phyloP scores from a whole-genome alignment of 169 alveolate genomes.

The Eimeria falciformis region DNA sequence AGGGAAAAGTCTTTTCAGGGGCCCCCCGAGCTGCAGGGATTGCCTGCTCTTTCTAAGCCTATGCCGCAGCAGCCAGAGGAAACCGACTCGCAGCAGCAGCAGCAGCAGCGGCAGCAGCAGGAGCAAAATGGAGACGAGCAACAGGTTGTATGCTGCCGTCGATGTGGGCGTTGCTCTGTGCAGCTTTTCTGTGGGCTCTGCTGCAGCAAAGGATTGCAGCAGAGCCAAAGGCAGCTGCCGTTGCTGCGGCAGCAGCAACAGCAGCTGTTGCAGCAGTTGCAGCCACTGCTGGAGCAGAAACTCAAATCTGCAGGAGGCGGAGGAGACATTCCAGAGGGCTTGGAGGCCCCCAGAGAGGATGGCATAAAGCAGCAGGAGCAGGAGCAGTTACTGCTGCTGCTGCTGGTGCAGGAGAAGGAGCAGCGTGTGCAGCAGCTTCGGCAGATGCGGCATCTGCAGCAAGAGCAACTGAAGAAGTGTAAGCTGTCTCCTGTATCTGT shows the following conservation, averaged over 20 bases:
- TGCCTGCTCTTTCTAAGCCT: not conserved
- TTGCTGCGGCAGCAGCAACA: not conserved
- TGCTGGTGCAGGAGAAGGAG: not conserved
- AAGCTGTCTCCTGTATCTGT: not conserved
- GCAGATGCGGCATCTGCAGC: not conserved
- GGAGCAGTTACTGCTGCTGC: slow-evolving; percentile 11
- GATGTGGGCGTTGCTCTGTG: not conserved
- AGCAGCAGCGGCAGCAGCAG: not conserved
- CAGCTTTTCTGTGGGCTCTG: not conserved
- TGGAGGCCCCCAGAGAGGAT: not conserved
- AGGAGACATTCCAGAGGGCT: not conserved
- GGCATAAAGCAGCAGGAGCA: not conserved
- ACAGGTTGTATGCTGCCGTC: not conserved
- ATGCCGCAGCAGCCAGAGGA: not conserved
- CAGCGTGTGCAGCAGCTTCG: slow-evolving; percentile 29
- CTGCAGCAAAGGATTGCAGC: not conserved
- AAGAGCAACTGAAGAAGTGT: slow-evolving; percentile 15
- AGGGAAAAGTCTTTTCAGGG: not conserved
- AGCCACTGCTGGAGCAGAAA: slow-evolving; percentile 9
- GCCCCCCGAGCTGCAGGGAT: not conserved
- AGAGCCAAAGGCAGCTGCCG: not conserved
- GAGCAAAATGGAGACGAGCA: too few relatives aligned
- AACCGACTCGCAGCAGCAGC: not conserved
- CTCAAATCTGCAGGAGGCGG: not conserved
- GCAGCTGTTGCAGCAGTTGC: not conserved